Percentiles rank a stretch among this genome's conserved stretches.
phyloP scores from a whole-genome alignment of 2,329 filamentous ascomycete genomes.

The Epichloe baconii region DNA sequence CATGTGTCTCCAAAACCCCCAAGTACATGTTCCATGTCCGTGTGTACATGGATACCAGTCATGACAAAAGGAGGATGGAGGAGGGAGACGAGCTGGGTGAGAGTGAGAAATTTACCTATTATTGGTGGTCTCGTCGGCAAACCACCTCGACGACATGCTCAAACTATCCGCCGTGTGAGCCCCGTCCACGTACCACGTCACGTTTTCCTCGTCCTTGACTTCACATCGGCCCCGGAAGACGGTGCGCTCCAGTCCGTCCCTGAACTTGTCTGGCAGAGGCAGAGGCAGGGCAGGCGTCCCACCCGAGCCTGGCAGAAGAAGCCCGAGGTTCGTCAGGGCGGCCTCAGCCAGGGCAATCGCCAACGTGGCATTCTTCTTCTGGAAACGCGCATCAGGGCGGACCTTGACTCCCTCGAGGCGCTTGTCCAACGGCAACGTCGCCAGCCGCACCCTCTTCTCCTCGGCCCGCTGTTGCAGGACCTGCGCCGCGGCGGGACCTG shows the following conservation, averaged over 20 bases:
- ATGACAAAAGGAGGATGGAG: not conserved
- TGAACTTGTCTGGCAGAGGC: conserved; percentile 37
- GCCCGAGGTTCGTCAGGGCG: conserved; percentile 32
- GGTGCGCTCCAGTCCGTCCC: conserved; percentile 60
- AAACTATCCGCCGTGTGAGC: conserved; percentile 90
- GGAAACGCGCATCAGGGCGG: conserved; percentile 40
- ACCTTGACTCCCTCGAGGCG: conserved; percentile 34
- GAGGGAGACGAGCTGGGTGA: not conserved
- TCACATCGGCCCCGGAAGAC: conserved; percentile 72
- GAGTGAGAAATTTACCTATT: conserved; percentile 15
- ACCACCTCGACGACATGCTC: conserved; percentile 70
- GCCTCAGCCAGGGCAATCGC: conserved; percentile 39
- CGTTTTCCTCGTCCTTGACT: conserved; percentile 35
- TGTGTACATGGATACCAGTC: not conserved
- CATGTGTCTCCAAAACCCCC: too few relatives aligned
- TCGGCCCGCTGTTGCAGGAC: conserved; percentile 37
- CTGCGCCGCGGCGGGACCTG: conserved; percentile 33
- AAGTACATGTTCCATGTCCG: too few relatives aligned
- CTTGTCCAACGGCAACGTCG: conserved; percentile 32
- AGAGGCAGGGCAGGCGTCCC: conserved; percentile 32
- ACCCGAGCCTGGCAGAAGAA: conserved; percentile 14
- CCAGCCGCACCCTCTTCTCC: conserved; percentile 37
- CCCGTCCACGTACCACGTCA: conserved; percentile 83
- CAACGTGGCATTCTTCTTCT: conserved; percentile 44
- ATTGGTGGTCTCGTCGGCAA: conserved; percentile 38